A percentile compares a stretch with the other conserved stretches of the same genome.
These are phyloP conservation scores for Tetrahymena malaccensis DNA, from an alignment of 73 alveolate species.

Conservation along the genomic window DNA sequence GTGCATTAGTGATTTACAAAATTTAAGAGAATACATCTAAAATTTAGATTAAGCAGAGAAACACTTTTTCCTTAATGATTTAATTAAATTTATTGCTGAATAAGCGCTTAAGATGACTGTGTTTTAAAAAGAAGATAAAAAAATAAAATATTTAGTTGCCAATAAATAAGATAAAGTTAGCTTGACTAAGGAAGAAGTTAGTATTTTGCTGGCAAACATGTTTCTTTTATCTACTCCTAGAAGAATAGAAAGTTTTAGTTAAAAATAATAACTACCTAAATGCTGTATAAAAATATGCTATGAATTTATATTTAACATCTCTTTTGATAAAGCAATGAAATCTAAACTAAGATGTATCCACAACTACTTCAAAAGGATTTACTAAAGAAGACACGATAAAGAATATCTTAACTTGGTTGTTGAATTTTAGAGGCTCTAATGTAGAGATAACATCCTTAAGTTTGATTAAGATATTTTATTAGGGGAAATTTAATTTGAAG, in stretches of 20 bases:
- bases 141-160: neutral
- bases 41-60: neutral
- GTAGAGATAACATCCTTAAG: neutral
- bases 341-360: neutral
- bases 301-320: neutral
- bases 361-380: neutral
- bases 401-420: neutral
- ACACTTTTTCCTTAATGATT: neutral
- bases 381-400: neutral
- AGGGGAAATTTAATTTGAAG: neutral
- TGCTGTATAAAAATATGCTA: neutral
- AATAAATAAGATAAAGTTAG: neutral
- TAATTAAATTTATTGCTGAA: neutral
- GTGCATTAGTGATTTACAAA: neutral
- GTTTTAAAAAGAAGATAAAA: neutral
- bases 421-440: neutral
- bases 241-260: neutral
- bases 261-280: neutral
- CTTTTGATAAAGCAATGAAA: neutral
- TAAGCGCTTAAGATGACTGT: neutral
- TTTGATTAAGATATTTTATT: neutral
- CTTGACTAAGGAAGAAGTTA: neutral
- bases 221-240: neutral
- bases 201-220: neutral
- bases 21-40: neutral